Percentiles rank a stretch among this genome's conserved stretches.
phyloP scores from a whole-genome alignment of 805 yeast genomes.

The Saturnispora ahearnii region DNA sequence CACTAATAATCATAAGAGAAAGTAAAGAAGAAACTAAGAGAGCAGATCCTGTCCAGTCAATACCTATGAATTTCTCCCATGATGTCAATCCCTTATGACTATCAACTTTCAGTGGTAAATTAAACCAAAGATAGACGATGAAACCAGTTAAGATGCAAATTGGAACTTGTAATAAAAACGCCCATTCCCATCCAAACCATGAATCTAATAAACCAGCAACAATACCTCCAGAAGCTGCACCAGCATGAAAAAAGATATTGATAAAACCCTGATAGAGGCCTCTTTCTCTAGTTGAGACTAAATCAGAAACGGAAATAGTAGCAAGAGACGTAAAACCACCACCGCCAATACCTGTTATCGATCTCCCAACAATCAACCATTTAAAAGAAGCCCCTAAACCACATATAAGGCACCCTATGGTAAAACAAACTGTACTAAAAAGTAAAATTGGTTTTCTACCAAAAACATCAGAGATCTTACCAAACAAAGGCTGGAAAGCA shows the following conservation, averaged over 20 bases:
- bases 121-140: slow-evolving; percentile 30
- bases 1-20: slow-evolving; percentile 52
- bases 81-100: slow-evolving; percentile 26
- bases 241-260: slow-evolving; percentile 67
- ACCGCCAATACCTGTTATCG: slow-evolving; percentile 81
- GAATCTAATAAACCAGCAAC: slow-evolving; percentile 50
- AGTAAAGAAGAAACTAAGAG: slow-evolving; percentile 49
- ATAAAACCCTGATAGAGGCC: slow-evolving; percentile 80
- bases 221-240: slow-evolving; percentile 65
- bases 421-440: slow-evolving; percentile 27
- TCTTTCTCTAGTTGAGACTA: slow-evolving; percentile 66
- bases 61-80: slow-evolving; percentile 11
- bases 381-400: slow-evolving; percentile 33
- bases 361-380: slow-evolving; percentile 47
- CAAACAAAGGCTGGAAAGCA: slow-evolving; percentile 48
- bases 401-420: slow-evolving; percentile 34
- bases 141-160: slow-evolving; percentile 35
- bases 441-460: slow-evolving; percentile 36
- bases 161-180: slow-evolving; percentile 48
- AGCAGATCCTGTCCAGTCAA: slow-evolving; percentile 53
- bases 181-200: slow-evolving; percentile 57
- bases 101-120: slow-evolving; percentile 28
- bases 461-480: slow-evolving; percentile 45
- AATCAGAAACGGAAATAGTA: slow-evolving; percentile 68
- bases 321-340: slow-evolving; percentile 74